These are phyloP conservation scores for Parmelia sp. DNA, from an alignment of 495 filamentous ascomycete species.

Conservation along the genomic window DNA sequence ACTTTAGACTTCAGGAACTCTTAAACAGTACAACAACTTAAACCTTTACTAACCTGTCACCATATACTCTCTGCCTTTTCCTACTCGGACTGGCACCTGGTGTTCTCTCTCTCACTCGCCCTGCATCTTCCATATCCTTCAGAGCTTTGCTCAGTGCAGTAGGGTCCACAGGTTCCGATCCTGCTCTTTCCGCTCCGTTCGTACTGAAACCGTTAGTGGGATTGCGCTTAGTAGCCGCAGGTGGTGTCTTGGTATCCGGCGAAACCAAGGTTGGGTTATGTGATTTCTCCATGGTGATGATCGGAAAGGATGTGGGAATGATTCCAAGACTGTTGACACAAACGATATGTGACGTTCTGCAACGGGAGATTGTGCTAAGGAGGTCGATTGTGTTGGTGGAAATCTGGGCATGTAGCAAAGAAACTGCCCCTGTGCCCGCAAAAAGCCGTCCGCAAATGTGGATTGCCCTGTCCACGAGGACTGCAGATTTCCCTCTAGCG, in stretches of 20 bases:
- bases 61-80: slow-evolving; percentile 81
- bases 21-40: slow-evolving; percentile 10
- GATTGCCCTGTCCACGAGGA: neutral
- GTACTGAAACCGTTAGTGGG: slow-evolving; percentile 26
- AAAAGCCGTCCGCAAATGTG: neutral
- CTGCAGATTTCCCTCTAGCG: neutral
- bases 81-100: slow-evolving; percentile 73
- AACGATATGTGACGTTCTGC: neutral
- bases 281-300: slow-evolving; percentile 14
- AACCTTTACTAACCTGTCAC: slow-evolving; percentile 56
- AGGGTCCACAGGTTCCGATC: slow-evolving; percentile 55
- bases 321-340: neutral
- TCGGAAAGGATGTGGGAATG: neutral
- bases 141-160: slow-evolving; percentile 56
- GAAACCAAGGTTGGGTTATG: slow-evolving; percentile 25
- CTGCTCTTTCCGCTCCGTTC: slow-evolving; percentile 30
- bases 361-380: neutral
- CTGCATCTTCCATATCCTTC: slow-evolving; percentile 57
- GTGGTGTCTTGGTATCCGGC: slow-evolving; percentile 40
- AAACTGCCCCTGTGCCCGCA: neutral
- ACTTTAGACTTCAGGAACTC: neutral
- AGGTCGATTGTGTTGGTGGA: neutral
- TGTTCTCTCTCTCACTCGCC: slow-evolving; percentile 57
- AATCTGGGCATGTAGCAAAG: neutral
- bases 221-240: slow-evolving; percentile 35